Base-by-base conservation (phyloP, 2,329 filamentous ascomycete genomes). In the Clarireedia sp. region DNA sequence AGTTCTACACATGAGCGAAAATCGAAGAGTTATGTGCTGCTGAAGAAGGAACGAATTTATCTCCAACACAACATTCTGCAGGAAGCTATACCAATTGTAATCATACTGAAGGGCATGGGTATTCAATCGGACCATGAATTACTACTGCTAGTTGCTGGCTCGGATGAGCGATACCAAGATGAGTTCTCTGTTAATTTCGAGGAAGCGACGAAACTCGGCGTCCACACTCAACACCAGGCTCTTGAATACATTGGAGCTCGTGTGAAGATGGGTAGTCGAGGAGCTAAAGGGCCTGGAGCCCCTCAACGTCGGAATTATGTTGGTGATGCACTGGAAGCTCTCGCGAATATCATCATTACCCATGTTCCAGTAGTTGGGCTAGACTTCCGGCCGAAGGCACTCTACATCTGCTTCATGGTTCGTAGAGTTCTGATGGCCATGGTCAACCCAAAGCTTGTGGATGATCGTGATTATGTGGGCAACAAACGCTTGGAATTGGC, bases 1-100 rank as follows among this genome's bases (percentile, higher is more conserved):
- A 95, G 91, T 82, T 96, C 94, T 29, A 97, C 95, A 1, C 90
- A 96, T 71, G 94, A 97, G 71, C 83, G 95, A 65, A 96, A 97
- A 72, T 96, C 94, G 10, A 99, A 99, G 75, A 96, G 90, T 54
- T 96, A 97, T 65, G 90, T 99, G 51, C 82, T 92, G 14, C 75
- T 95, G 53, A 97, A 97, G 74, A 97, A 97, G 70, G 92, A 95
- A 54, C 82, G 87, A 50, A 89, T 99, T 57, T 85, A 86, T 57
- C 78, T 99, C 45, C 86, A 89, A 61, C 94, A 99, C 74, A 99
- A 99, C 70, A 90, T 95, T 45, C 76, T 99, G 7, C 86, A 86
- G 48, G 94, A 99, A 68, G 87, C 94, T 58, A 83, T 99, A n/a
- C 95, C 95, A 0, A 94, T 99, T 55, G 90, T 95, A 44, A 88